phyloP scores from a whole-genome alignment of 2,329 filamentous ascomycete genomes.

The Nemania abortiva region DNA sequence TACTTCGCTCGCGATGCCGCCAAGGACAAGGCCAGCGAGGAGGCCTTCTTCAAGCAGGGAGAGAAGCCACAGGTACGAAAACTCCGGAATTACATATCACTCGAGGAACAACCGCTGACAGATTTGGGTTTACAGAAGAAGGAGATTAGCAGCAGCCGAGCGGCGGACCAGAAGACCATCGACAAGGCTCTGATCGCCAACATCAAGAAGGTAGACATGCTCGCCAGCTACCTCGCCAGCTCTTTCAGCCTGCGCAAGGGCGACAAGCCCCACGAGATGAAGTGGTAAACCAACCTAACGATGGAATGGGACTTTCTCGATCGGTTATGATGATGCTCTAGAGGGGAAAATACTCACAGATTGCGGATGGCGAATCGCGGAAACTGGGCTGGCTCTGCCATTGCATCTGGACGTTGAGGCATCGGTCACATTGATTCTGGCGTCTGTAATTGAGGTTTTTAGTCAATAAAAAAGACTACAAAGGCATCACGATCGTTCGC shows the following conservation, averaged over 20 bases:
- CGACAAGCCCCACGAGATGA: constrained; percentile 99
- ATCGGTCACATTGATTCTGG: constrained; percentile 72
- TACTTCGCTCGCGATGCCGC: constrained; percentile 98
- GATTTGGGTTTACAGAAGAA: constrained; percentile 80
- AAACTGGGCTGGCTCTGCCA: constrained; percentile 69
- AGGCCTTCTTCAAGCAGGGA: constrained; percentile 99
- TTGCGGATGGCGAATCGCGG: constrained; percentile 62
- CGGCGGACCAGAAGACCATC: constrained; percentile 97
- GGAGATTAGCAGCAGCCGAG: constrained; percentile 89
- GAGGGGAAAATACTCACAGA: constrained; percentile 50
- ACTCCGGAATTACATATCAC: background rate
- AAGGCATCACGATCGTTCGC: constrained; percentile 53
- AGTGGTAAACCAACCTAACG: constrained; percentile 77
- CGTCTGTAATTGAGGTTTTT: constrained; percentile 74
- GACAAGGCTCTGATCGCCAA: constrained; percentile 94
- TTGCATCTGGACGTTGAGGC: constrained; percentile 75
- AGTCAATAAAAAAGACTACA: constrained; percentile 64
- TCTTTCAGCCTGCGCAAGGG: constrained; percentile 99
- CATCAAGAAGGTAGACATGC: constrained; percentile 98
- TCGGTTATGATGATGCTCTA: constrained; percentile 48
- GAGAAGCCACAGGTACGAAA: constrained; percentile 92
- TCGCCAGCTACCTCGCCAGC: constrained; percentile 92
- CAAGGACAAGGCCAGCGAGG: constrained; percentile 95
- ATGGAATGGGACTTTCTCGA: constrained; percentile 38
- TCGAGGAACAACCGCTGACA: constrained; percentile 52